phyloP scores from a whole-genome alignment of 176 grass and related monocot species.

The Raddia guianensis region DNA sequence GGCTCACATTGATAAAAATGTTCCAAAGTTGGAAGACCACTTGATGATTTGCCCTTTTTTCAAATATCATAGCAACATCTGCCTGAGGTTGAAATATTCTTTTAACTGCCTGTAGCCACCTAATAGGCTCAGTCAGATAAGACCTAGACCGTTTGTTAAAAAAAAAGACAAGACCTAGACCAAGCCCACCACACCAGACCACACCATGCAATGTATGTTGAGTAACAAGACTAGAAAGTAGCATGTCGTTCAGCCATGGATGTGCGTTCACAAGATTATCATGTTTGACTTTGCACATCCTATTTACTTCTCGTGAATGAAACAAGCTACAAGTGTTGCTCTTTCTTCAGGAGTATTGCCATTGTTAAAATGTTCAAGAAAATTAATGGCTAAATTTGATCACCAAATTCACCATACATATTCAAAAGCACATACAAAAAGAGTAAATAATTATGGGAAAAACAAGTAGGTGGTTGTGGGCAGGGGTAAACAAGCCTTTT shows the following conservation, averaged over 20 bases:
- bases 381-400: slow-evolving; percentile 90
- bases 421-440: slow-evolving; percentile 17
- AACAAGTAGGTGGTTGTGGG: background rate
- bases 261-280: slow-evolving; percentile 91
- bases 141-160: no score
- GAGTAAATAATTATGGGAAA: slow-evolving; percentile 7
- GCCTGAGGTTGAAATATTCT: no score
- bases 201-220: no score
- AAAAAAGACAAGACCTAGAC: no score
- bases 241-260: slow-evolving; percentile 17
- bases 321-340: slow-evolving; percentile 80
- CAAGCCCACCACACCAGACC: no score
- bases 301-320: slow-evolving; percentile 86
- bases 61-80: no score
- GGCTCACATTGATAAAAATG: no score
- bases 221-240: background rate
- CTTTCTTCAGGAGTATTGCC: slow-evolving; percentile 65
- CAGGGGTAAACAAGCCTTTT: no score
- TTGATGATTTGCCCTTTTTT: no score
- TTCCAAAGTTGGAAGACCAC: no score
- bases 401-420: slow-evolving; percentile 52
- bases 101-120: no score
- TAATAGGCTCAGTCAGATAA: no score
- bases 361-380: slow-evolving; percentile 55
- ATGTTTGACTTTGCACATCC: slow-evolving; percentile 94